These are phyloP conservation scores for Pichia sp. DNA, from an alignment of 1,139 yeast genomes.

Conservation along the genomic window DNA sequence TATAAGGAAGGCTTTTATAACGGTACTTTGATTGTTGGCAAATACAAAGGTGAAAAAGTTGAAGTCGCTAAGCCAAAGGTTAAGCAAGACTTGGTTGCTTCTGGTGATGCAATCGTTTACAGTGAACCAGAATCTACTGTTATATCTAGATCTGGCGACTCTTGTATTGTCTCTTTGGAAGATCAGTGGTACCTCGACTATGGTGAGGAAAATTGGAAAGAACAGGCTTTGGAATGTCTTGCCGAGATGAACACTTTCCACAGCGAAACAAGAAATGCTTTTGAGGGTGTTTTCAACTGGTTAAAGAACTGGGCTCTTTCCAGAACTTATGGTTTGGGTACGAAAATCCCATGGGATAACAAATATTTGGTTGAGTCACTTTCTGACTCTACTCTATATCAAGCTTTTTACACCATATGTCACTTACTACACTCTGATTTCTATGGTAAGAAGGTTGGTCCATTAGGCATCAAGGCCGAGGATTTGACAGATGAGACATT, in stretches of 20 bases:
- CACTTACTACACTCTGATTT: slow-evolving; percentile 84
- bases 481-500: slow-evolving; percentile 92
- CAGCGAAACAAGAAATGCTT: slow-evolving; percentile 84
- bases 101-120: slow-evolving; percentile 82
- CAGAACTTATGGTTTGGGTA: slow-evolving; percentile 94
- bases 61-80: slow-evolving; percentile 88
- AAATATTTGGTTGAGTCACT: slow-evolving; percentile 90
- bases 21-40: slow-evolving; percentile 77
- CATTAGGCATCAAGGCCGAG: slow-evolving; percentile 69
- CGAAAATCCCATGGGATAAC: slow-evolving; percentile 96
- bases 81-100: slow-evolving; percentile 71
- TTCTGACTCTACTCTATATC: slow-evolving; percentile 94
- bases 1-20: slow-evolving; percentile 96
- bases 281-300: slow-evolving; percentile 95
- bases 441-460: slow-evolving; percentile 75
- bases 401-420: slow-evolving; percentile 89
- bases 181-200: slow-evolving; percentile 99
- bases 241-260: slow-evolving; percentile 73
- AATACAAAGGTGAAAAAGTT: slow-evolving; percentile 83
- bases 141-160: slow-evolving; percentile 93
- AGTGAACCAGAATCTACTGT: slow-evolving; percentile 92
- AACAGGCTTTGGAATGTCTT: slow-evolving; percentile 79
- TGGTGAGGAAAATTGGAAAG: slow-evolving; percentile 92
- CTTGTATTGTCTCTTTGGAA: slow-evolving; percentile 92
- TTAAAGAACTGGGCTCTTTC: slow-evolving; percentile 98